Conservation (phyloP, 192 early-diverging fungal genomes). For the Backusella australiensis region DNA sequence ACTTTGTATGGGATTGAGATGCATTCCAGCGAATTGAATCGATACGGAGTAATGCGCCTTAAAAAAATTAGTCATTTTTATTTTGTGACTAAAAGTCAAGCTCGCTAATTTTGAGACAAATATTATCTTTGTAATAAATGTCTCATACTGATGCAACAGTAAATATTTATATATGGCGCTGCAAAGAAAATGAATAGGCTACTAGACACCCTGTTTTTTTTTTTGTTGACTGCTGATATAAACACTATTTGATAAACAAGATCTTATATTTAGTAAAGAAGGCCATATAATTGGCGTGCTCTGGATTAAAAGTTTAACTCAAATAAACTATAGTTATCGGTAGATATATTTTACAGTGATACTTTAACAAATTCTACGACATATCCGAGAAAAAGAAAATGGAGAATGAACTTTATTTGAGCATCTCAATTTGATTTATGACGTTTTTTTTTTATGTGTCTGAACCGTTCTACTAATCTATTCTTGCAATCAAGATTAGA, state of each 20-base stretch:
- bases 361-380: background rate
- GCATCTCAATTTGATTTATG: background rate
- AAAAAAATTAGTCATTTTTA: background rate
- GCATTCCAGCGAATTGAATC: background rate
- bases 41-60: background rate
- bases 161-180: background rate
- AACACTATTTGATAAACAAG: background rate
- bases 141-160: background rate
- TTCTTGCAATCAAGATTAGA: background rate
- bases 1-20: background rate
- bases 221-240: background rate
- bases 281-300: background rate
- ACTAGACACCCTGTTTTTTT: too few relatives aligned
- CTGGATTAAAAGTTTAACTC: too few relatives aligned
- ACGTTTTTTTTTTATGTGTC: background rate
- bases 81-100: background rate
- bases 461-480: background rate
- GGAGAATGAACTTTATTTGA: background rate
- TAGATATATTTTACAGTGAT: background rate
- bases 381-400: slow-evolving; percentile 1
- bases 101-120: background rate
- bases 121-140: background rate
- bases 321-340: background rate
- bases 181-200: background rate
- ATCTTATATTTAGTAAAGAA: background rate